Evolutionary conservation across 768 basidiomycete genomes (phyloP), one percentile per base, ranked within the genome.

Genomic region (Tremella yokohamensis): DNA sequence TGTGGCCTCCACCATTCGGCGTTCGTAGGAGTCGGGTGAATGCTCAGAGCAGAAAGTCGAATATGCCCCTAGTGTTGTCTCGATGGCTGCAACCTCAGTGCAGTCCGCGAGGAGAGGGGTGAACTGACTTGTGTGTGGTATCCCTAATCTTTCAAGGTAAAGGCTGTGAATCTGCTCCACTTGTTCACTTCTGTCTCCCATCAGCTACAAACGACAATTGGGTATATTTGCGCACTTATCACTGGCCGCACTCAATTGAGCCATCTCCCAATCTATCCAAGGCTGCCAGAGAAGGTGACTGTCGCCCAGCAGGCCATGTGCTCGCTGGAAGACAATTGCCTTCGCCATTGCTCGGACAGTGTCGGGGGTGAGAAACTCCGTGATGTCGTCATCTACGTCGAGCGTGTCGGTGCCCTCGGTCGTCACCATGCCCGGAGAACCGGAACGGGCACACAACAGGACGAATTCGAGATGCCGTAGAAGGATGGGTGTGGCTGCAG

Each of bases 21-120:
- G 65, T 69, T 94, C 91, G 70, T 98, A 98, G 42, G 86, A 82
- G n/a, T 81, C 78, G 0, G 85, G 79, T 13, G 87, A 83, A 75
- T 87, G 82, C 54, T 83, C 82, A 0, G 90, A 89, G 15, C 90
- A 89, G 78, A 97, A 96, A 0, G 86, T 83, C 0, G 93, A 96
- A 73, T 94, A 98, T 1, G 83, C 81, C 66, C 89, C 85, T 56
- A 86, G 85, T 0, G 91, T 93, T 13, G 87, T 83, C 40, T 90
- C 89, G 55, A 85, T 82, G 58, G 84, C 90, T 92, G 45, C 7
- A 29, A 38, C 11, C 29, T 68, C 44, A 68, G 62, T 13, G 4
- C 37, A 8, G 8, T 19, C 6, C 15, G 16, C 22, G 7, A 39
- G 24, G 20, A 29, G 8, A 29, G 25, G 34, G 19, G 40, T 20